phyloP scores from a whole-genome alignment of 1,284 basidiomycete species.

The Termitomyces sp. region DNA sequence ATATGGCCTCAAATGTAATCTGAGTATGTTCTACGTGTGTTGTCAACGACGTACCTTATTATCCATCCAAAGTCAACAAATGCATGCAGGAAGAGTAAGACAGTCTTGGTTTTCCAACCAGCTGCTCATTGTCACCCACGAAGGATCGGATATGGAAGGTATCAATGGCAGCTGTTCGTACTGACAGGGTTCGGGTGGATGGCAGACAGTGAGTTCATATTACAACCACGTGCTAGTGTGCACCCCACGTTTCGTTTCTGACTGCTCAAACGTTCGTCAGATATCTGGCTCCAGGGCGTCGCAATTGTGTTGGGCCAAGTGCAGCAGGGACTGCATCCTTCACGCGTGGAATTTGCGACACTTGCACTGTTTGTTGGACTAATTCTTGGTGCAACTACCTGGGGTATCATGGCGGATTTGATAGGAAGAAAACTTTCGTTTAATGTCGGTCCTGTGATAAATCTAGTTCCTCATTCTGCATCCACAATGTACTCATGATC shows the following conservation, averaged over 20 bases:
- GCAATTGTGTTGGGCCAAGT: constrained; percentile 49
- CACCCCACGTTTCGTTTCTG: neutral
- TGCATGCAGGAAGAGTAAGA: constrained; percentile 43
- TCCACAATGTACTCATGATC: neutral
- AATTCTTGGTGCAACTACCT: neutral
- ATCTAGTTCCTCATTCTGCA: neutral
- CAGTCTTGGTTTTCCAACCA: neutral
- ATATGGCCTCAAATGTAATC: constrained; percentile 22
- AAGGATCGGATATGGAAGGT: constrained; percentile 57
- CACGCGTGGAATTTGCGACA: constrained; percentile 41
- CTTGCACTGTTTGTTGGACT: constrained; percentile 55
- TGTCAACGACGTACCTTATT: neutral
- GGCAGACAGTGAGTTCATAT: constrained; percentile 39
- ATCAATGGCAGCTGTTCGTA: constrained; percentile 55
- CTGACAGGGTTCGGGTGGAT: constrained; percentile 52
- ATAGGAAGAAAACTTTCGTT: constrained; percentile 38
- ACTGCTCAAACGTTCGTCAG: constrained; percentile 19
- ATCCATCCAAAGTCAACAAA: constrained; percentile 33
- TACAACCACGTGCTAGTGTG: neutral
- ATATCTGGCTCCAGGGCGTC: constrained; percentile 50
- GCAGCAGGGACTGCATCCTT: constrained; percentile 38
- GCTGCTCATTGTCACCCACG: neutral
- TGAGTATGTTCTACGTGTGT: constrained; percentile 13
- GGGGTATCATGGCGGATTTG: neutral
- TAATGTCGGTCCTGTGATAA: constrained; percentile 30